phyloP scores from a whole-genome alignment of 179 eudicot genomes.

The Actinidia polygama region DNA sequence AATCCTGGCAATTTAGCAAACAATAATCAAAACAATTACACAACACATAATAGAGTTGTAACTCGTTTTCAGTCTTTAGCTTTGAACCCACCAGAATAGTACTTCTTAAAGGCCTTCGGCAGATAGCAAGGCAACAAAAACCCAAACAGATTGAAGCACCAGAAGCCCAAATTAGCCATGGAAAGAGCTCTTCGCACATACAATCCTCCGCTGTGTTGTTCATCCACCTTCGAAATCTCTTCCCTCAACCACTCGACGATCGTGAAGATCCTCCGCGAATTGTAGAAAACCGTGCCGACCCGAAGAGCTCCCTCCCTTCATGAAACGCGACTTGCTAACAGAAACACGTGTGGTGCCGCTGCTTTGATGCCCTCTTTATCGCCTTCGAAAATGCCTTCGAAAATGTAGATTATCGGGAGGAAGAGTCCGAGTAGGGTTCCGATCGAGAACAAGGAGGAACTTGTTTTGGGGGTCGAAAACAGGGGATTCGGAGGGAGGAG shows the following conservation, averaged over 20 bases:
- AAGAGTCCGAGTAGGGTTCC: constrained; percentile 64
- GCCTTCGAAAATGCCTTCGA: constrained; percentile 58
- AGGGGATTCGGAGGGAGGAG: constrained; percentile 33
- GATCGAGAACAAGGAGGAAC: constrained; percentile 28
- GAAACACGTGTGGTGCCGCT: constrained; percentile 79
- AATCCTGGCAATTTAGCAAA: background rate
- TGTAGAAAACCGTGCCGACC: constrained; percentile 57
- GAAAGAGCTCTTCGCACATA: constrained; percentile 60
- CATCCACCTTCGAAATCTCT: constrained; percentile 46
- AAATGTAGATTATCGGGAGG: constrained; percentile 64
- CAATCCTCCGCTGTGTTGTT: constrained; percentile 41
- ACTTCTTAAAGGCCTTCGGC: constrained; percentile 70
- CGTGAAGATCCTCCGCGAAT: constrained; percentile 42
- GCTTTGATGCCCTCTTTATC: constrained; percentile 54
- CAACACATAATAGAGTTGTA: background rate
- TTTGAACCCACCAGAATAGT: constrained; percentile 37
- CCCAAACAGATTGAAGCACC: constrained; percentile 85
- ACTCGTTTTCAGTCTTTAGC: background rate
- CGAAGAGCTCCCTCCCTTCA: constrained; percentile 69
- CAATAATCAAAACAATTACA: background rate
- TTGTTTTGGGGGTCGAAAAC: constrained; percentile 40
- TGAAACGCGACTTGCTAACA: constrained; percentile 74
- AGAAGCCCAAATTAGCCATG: constrained; percentile 55
- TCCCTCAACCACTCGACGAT: constrained; percentile 60
- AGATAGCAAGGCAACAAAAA: constrained; percentile 81